A percentile compares a stretch with the other conserved stretches of the same genome.
phyloP scores from a whole-genome alignment of 345 rosid genomes.

The Populus nigra region DNA sequence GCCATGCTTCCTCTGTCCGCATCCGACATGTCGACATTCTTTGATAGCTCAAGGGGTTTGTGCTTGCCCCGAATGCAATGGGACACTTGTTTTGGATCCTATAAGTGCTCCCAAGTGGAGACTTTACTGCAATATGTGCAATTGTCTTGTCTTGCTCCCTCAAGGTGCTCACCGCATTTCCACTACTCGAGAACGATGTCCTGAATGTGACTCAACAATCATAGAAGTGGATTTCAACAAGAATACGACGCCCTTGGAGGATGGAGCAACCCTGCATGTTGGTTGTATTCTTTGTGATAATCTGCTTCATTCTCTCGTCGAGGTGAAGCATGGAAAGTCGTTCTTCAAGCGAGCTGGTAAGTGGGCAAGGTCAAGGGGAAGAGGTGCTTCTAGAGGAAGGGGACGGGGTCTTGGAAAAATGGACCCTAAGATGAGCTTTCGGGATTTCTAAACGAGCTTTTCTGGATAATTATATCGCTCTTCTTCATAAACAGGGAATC shows the following conservation, averaged over 20 bases:
- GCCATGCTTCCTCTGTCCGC: conserved; percentile 95
- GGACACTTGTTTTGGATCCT: conserved; percentile 84
- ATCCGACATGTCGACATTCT: conserved; percentile 85
- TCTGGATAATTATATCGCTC: too few relatives aligned
- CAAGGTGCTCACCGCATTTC: conserved; percentile 86
- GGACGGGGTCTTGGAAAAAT: conserved; percentile 40
- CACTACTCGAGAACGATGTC: conserved; percentile 60
- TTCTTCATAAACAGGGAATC: too few relatives aligned
- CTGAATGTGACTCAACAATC: conserved; percentile 74
- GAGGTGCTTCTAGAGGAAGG: conserved; percentile 55
- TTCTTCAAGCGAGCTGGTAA: conserved; percentile 48
- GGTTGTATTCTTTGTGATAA: conserved; percentile 93
- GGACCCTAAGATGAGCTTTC: conserved; percentile 67
- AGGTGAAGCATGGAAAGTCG: conserved; percentile 82
- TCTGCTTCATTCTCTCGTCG: conserved; percentile 81
- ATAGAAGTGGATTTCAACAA: conserved; percentile 91
- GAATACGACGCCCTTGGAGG: conserved; percentile 78
- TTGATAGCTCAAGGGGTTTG: conserved; percentile 85
- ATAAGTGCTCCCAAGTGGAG: conserved; percentile 91
- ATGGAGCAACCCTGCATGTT: conserved; percentile 70
- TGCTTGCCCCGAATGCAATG: conserved; percentile 94
- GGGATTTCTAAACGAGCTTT: conserved; percentile 36
- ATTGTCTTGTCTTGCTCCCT: conserved; percentile 84
- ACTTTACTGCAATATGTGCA: conserved; percentile 91
- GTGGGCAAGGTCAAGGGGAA: conserved; percentile 65